These are phyloP conservation scores for Typha latifolia DNA, from an alignment of 176 grass and related monocot genomes.

Conservation along the genomic window DNA sequence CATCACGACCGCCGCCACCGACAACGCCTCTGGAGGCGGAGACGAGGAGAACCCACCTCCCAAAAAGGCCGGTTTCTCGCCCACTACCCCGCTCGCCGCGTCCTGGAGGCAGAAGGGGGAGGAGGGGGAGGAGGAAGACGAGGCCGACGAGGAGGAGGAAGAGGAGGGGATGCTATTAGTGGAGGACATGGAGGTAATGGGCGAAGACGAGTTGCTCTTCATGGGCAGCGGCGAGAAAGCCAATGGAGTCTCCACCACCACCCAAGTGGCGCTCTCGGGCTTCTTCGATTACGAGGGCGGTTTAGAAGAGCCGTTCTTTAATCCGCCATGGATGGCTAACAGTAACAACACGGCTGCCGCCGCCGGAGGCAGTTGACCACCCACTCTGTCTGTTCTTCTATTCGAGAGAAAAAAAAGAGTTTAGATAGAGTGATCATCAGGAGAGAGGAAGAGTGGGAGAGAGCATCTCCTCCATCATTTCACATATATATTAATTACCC, in stretches of 20 bases:
- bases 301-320: conserved; percentile 17
- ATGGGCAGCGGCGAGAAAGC: conserved; percentile 2
- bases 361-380: conserved; percentile 27
- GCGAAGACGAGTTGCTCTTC: conserved; percentile 34
- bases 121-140: conserved; percentile 29
- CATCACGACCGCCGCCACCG: neutral
- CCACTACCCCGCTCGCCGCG: conserved; percentile 11
- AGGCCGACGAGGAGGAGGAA: conserved; percentile 28
- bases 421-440: neutral
- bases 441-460: conserved; percentile 13
- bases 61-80: neutral
- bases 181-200: conserved; percentile 41
- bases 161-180: conserved; percentile 32
- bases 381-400: neutral
- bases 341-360: conserved; percentile 10
- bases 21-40: neutral
- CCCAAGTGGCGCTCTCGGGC: neutral
- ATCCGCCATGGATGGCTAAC: conserved; percentile 20
- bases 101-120: neutral
- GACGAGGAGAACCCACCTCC: neutral
- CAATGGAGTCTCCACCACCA: neutral
- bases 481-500: conserved; percentile 17
- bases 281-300: conserved; percentile 14
- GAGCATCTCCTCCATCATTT: conserved; percentile 36
- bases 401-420: neutral